Conservation (phyloP, 306 rosid species). For the Canavalia ensiformis region DNA sequence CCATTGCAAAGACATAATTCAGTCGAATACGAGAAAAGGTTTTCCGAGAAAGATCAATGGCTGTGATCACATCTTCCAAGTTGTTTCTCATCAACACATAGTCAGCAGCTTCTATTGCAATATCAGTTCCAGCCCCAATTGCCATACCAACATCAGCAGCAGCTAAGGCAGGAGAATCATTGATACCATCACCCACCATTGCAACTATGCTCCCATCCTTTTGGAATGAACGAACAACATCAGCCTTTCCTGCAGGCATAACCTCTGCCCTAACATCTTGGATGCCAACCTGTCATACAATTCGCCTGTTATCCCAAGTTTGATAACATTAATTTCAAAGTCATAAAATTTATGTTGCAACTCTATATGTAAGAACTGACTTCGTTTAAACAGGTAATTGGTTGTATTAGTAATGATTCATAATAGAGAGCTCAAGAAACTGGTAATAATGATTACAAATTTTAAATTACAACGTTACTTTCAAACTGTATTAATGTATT, state of each 20-base stretch:
- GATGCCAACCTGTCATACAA: constrained; percentile 84
- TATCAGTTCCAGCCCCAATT: constrained; percentile 96
- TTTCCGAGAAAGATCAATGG: constrained; percentile 91
- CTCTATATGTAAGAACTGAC: neutral
- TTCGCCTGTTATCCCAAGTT: constrained; percentile 1
- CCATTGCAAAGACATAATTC: constrained; percentile 93
- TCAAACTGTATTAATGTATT: constrained; percentile 17
- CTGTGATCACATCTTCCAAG: constrained; percentile 97
- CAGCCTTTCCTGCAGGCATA: constrained; percentile 97
- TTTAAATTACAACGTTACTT: constrained; percentile 5
- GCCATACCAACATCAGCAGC: constrained; percentile 98
- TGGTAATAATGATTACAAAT: constrained; percentile 12
- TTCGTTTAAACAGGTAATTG: constrained; percentile 18
- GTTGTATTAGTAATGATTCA: neutral
- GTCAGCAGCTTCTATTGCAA: constrained; percentile 95
- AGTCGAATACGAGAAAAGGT: constrained; percentile 81
- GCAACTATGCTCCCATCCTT: constrained; percentile 89
- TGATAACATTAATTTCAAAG: constrained; percentile 17
- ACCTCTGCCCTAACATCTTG: constrained; percentile 94
- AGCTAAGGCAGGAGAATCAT: constrained; percentile 96
- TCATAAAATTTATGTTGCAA: constrained; percentile 33
- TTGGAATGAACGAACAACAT: constrained; percentile 77
- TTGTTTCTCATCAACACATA: constrained; percentile 91
- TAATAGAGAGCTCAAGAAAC: constrained; percentile 36
- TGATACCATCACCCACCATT: constrained; percentile 99